phyloP scores from a whole-genome alignment of 2,329 filamentous ascomycete genomes.

The Curvularia lunata region DNA sequence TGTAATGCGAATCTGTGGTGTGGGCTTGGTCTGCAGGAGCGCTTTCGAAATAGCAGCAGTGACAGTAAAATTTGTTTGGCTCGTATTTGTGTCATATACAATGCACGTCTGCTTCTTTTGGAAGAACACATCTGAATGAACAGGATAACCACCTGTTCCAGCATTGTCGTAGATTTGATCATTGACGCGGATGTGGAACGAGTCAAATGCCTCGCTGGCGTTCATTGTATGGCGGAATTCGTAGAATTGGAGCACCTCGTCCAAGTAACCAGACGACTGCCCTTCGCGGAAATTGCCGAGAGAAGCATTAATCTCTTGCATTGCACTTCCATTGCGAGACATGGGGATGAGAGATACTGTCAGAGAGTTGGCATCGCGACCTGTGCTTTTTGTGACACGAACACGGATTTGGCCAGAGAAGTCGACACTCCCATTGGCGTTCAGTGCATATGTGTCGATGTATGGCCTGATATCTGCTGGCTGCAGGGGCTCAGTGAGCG shows the following conservation, averaged over 20 bases:
- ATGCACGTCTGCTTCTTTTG: neutral
- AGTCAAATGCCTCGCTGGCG: conserved; percentile 4
- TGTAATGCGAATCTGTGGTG: neutral
- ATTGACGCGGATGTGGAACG: conserved; percentile 18
- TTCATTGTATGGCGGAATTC: conserved; percentile 9
- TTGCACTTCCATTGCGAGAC: conserved; percentile 1
- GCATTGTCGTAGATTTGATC: conserved; percentile 15
- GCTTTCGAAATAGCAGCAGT: neutral
- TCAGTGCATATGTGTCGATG: conserved; percentile 19
- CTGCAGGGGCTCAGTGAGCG: conserved; percentile 26
- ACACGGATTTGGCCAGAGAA: conserved; percentile 28
- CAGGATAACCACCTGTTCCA: conserved; percentile 14
- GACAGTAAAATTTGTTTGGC: neutral
- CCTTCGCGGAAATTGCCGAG: conserved; percentile 4
- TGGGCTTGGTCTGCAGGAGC: neutral
- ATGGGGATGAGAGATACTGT: conserved; percentile 11
- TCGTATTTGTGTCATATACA: neutral
- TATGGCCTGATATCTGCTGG: conserved; percentile 28
- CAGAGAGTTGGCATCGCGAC: conserved; percentile 6
- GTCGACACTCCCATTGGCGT: conserved; percentile 19
- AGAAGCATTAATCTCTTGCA: conserved; percentile 1
- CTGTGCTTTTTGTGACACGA: conserved; percentile 16
- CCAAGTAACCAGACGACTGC: conserved; percentile 11
- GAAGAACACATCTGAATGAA: neutral
- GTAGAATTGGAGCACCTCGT: conserved; percentile 15